These are phyloP conservation scores for Trichoderma erinaceum DNA, from an alignment of 495 filamentous ascomycete genomes.

Conservation along the genomic window DNA sequence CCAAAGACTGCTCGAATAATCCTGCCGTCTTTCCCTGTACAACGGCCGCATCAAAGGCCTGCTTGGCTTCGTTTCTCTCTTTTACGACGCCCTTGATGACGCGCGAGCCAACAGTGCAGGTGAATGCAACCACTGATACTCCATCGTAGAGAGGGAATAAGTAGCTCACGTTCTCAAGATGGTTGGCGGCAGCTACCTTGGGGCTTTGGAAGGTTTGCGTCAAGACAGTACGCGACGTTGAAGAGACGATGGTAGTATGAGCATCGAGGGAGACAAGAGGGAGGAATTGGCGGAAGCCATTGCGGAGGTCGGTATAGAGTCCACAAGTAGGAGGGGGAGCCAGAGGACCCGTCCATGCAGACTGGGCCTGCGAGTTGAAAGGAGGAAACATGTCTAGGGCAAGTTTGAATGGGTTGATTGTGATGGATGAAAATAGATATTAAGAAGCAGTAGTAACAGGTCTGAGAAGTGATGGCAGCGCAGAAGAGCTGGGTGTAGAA, in stretches of 20 bases:
- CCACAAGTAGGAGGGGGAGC: conserved; percentile 22
- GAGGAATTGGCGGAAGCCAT: conserved; percentile 34
- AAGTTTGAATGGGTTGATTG: background rate
- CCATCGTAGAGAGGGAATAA: conserved; percentile 64
- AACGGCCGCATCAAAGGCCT: conserved; percentile 49
- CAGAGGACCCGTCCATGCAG: background rate
- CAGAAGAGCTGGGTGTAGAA: too few relatives aligned
- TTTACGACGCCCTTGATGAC: conserved; percentile 55
- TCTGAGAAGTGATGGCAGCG: background rate
- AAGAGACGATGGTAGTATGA: conserved; percentile 49
- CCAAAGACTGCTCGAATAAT: conserved; percentile 52
- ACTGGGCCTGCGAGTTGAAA: background rate
- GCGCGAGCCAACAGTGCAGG: conserved; percentile 45
- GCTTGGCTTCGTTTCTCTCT: conserved; percentile 50
- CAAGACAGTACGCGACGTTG: conserved; percentile 51
- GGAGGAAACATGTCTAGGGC: too few relatives aligned
- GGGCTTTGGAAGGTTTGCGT: conserved; percentile 49
- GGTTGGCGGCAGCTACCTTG: conserved; percentile 30
- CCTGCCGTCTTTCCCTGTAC: conserved; percentile 53
- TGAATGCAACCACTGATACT: conserved; percentile 58
- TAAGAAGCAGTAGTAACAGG: background rate
- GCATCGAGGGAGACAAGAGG: conserved; percentile 47
- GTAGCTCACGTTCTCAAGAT: conserved; percentile 51
- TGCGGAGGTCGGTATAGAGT: conserved; percentile 23
- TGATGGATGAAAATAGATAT: background rate